Evolutionary conservation across 1,284 basidiomycete genomes (phyloP).

Genomic region (Apiotrichum laibachii): DNA sequence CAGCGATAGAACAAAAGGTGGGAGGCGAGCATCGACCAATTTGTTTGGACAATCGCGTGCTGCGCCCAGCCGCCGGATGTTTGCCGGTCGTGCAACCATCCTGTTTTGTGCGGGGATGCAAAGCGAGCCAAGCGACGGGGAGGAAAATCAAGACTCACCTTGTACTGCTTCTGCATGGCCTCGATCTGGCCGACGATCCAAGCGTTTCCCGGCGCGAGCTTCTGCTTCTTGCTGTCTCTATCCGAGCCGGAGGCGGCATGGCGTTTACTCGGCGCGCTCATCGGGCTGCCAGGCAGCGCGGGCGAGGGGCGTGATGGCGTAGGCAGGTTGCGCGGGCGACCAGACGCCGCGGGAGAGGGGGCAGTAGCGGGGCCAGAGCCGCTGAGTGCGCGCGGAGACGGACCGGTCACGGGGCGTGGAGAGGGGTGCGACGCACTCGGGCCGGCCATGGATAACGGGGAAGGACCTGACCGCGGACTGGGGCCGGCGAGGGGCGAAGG

Average conservation of each 20-base stretch:
- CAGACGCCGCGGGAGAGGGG: conserved; percentile 3
- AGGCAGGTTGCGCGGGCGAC: conserved; percentile 6
- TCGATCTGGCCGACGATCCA: conserved; percentile 32
- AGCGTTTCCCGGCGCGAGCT: conserved; percentile 24
- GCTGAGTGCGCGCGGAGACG: conserved; percentile 13
- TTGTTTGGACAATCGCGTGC: neutral
- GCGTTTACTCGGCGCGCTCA: neutral
- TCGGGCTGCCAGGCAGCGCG: neutral
- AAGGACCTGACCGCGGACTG: conserved; percentile 12
- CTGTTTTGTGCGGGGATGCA: too few relatives aligned
- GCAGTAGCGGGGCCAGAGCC: conserved; percentile 11
- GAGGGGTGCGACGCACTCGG: conserved; percentile 2
- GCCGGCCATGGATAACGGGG: conserved; percentile 7
- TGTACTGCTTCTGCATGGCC: conserved; percentile 29
- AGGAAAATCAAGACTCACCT: conserved; percentile 13
- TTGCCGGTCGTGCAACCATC: too few relatives aligned
- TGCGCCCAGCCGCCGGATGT: too few relatives aligned
- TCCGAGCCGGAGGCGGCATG: neutral
- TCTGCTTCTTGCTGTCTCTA: conserved; percentile 14
- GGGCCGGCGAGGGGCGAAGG: conserved; percentile 12
- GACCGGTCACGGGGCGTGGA: conserved; percentile 12
- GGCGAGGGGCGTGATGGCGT: conserved; percentile 13
- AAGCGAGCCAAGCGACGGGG: too few relatives aligned
- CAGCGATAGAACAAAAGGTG: neutral
- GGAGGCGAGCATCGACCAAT: too few relatives aligned